These are phyloP conservation scores for Spathaspora sp. DNA, from an alignment of 805 yeast species.

Conservation along the genomic window DNA sequence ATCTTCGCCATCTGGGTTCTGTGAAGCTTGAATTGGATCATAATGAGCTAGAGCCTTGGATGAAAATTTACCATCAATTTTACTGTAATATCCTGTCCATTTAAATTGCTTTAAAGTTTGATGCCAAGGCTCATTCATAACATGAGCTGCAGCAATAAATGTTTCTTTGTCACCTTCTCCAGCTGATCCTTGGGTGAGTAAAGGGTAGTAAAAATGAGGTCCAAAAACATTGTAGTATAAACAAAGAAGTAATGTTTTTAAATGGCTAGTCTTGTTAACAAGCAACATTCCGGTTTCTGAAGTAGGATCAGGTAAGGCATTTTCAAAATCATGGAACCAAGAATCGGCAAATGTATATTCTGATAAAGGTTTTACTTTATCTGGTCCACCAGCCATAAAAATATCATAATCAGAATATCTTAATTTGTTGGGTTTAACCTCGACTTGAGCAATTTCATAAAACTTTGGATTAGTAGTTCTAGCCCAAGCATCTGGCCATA, in stretches of 20 bases:
- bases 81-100: slow-evolving; percentile 33
- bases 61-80: slow-evolving; percentile 21
- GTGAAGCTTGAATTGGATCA: slow-evolving; percentile 32
- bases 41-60: slow-evolving; percentile 37
- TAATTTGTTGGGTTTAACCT: slow-evolving; percentile 30
- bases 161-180: slow-evolving; percentile 85
- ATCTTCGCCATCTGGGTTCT: slow-evolving; percentile 3
- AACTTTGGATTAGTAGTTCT: slow-evolving; percentile 61
- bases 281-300: slow-evolving; percentile 70
- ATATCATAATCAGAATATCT: slow-evolving; percentile 31
- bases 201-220: slow-evolving; percentile 61
- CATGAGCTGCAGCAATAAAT: slow-evolving; percentile 65
- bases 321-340: slow-evolving; percentile 56
- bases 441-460: slow-evolving; percentile 44
- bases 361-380: slow-evolving; percentile 20
- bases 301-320: slow-evolving; percentile 63
- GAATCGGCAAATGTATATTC: slow-evolving; percentile 28
- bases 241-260: slow-evolving; percentile 54
- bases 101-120: slow-evolving; percentile 46
- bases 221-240: slow-evolving; percentile 66
- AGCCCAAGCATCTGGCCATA: slow-evolving; percentile 75
- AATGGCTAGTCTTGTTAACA: slow-evolving; percentile 56
- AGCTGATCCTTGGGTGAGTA: slow-evolving; percentile 67
- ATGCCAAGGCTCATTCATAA: slow-evolving; percentile 43
- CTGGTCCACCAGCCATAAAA: slow-evolving; percentile 28